These are phyloP conservation scores for Medicago ruthenica DNA, from an alignment of 306 rosid species.

Conservation along the genomic window DNA sequence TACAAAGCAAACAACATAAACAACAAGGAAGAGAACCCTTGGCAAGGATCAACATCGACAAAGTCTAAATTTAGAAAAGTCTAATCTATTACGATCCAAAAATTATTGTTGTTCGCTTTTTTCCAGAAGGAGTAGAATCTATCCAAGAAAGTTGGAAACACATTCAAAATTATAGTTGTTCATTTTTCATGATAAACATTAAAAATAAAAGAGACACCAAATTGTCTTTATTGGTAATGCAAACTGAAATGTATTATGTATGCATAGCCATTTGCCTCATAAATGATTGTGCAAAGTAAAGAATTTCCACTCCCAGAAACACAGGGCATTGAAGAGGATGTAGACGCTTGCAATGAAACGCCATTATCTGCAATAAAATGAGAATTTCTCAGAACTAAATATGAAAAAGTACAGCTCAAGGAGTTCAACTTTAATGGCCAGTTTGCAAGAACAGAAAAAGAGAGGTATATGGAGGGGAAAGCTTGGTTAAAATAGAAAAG, in stretches of 20 bases:
- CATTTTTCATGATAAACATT: background rate
- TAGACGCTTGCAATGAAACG: slow-evolving; percentile 50
- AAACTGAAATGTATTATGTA: background rate
- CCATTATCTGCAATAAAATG: slow-evolving; percentile 61
- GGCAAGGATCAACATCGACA: too few relatives aligned
- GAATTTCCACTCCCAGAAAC: slow-evolving; percentile 61
- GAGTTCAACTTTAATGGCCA: slow-evolving; percentile 21
- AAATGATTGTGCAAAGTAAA: slow-evolving; percentile 24
- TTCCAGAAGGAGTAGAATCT: too few relatives aligned
- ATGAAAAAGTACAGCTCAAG: slow-evolving; percentile 31
- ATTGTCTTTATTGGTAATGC: slow-evolving; percentile 25
- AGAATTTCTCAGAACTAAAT: slow-evolving; percentile 34
- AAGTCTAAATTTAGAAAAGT: too few relatives aligned
- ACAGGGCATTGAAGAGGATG: slow-evolving; percentile 57
- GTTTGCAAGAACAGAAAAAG: slow-evolving; percentile 12
- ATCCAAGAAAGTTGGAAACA: slow-evolving; percentile 15
- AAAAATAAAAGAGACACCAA: slow-evolving; percentile 7
- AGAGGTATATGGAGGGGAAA: slow-evolving; percentile 18
- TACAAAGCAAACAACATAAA: too few relatives aligned
- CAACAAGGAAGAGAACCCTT: too few relatives aligned
- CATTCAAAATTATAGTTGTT: slow-evolving; percentile 34
- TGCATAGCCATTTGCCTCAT: slow-evolving; percentile 8
- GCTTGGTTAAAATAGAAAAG: slow-evolving; percentile 3
- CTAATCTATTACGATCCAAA: too few relatives aligned
- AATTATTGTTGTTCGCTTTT: too few relatives aligned